Evolutionary conservation across 441 rosid genomes (phyloP).

Genomic region (Corymbia citriodora): DNA sequence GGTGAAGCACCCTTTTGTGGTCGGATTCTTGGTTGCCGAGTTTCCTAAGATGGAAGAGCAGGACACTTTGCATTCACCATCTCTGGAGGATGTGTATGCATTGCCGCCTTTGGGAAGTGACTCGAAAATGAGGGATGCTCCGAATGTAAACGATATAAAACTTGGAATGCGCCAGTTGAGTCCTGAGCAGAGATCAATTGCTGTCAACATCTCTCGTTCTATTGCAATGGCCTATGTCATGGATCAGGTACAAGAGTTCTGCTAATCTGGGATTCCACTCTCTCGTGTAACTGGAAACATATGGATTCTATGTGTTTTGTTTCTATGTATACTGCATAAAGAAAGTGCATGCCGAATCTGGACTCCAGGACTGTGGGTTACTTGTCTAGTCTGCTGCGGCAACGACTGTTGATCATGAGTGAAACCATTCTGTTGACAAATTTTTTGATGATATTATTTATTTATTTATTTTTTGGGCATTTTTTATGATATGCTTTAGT

Average conservation of each 20-base stretch:
- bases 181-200: slow-evolving; percentile 64
- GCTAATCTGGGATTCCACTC: neutral
- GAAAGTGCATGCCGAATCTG: neutral
- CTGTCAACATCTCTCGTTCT: slow-evolving; percentile 65
- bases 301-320: neutral
- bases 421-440: neutral
- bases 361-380: neutral
- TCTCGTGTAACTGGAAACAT: neutral
- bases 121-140: slow-evolving; percentile 26
- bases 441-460: neutral
- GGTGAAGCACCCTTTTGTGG: slow-evolving; percentile 91
- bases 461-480: neutral
- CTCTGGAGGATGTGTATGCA: slow-evolving; percentile 52
- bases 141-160: slow-evolving; percentile 18
- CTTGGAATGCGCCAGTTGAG: slow-evolving; percentile 30
- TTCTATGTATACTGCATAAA: neutral
- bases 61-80: slow-evolving; percentile 24
- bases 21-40: slow-evolving; percentile 92
- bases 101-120: slow-evolving; percentile 26
- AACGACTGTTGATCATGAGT: neutral
- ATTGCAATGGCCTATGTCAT: slow-evolving; percentile 87
- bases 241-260: slow-evolving; percentile 63
- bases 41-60: slow-evolving; percentile 30
- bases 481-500: neutral
- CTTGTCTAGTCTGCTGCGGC: neutral